Percentiles rank a stretch among this genome's conserved stretches.
These are phyloP conservation scores for Clitocybe nebularis DNA, from an alignment of 1,284 basidiomycete genomes.

Conservation along the genomic window DNA sequence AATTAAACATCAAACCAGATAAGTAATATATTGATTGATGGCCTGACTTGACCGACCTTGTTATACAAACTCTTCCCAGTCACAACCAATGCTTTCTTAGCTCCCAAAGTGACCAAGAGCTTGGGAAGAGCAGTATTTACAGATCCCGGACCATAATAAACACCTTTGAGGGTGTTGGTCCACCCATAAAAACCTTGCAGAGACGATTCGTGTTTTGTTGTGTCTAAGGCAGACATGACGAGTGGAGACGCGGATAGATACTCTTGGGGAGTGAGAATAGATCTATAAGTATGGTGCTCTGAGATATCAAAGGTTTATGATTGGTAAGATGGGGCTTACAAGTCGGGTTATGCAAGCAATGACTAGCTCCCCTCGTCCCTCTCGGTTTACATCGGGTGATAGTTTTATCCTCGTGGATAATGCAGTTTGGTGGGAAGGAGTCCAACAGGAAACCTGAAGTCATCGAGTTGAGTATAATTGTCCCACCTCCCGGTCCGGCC, in stretches of 20 bases:
- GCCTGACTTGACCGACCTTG: conserved; percentile 40
- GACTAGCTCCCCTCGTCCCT: too few relatives aligned
- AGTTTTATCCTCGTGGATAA: too few relatives aligned
- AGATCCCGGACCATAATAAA: conserved; percentile 69
- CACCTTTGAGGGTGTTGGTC: conserved; percentile 58
- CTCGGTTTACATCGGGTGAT: too few relatives aligned
- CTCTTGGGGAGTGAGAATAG: too few relatives aligned
- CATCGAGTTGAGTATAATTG: too few relatives aligned
- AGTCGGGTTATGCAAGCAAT: too few relatives aligned
- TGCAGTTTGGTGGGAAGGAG: too few relatives aligned
- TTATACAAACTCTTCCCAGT: conserved; percentile 66
- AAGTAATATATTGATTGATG: conserved; percentile 9
- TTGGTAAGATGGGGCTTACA: too few relatives aligned
- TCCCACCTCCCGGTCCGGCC: too few relatives aligned
- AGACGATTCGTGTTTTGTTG: conserved; percentile 15
- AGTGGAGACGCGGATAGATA: neutral
- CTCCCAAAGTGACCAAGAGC: conserved; percentile 49
- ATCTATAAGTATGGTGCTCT: too few relatives aligned
- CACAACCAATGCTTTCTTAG: conserved; percentile 62
- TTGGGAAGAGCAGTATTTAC: conserved; percentile 58
- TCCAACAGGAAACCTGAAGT: too few relatives aligned
- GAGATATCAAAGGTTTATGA: neutral
- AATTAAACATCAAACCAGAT: conserved; percentile 1
- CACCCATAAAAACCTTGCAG: conserved; percentile 56
- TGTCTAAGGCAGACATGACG: conserved; percentile 29